A percentile compares a stretch with the other conserved stretches of the same genome.
phyloP scores from a whole-genome alignment of 2,329 filamentous ascomycete genomes.

The Falciphora oryzae region DNA sequence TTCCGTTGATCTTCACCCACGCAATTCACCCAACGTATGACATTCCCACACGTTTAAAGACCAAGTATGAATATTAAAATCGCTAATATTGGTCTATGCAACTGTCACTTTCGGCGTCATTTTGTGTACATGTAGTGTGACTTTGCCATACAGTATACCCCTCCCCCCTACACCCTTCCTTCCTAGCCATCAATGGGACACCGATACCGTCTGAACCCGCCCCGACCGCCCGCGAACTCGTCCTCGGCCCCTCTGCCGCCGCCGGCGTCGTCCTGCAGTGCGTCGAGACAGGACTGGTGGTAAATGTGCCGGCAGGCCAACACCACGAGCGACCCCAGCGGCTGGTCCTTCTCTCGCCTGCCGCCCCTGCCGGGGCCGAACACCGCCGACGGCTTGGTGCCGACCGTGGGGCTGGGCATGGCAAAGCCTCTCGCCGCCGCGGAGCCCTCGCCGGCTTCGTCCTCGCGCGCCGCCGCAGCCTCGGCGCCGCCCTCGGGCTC shows the following conservation, averaged over 20 bases:
- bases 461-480: slow-evolving; percentile 32
- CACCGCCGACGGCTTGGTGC: background rate
- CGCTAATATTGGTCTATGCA: background rate
- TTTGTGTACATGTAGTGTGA: background rate
- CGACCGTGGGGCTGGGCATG: slow-evolving; percentile 3
- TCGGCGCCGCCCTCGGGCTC: slow-evolving; percentile 15
- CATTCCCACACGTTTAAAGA: background rate
- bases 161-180: background rate
- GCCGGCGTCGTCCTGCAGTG: slow-evolving; percentile 38
- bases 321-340: slow-evolving; percentile 60
- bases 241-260: background rate
- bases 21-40: background rate
- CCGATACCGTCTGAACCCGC: background rate
- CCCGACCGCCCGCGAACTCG: background rate
- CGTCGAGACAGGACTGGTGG: slow-evolving; percentile 64
- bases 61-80: background rate
- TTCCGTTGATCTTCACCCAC: too few relatives aligned
- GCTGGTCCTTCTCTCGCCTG: slow-evolving; percentile 32
- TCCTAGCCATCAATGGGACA: background rate
- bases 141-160: background rate
- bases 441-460: slow-evolving; percentile 28
- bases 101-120: background rate
- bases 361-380: slow-evolving; percentile 25
- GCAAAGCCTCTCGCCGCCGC: slow-evolving; percentile 17
- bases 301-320: slow-evolving; percentile 67